phyloP scores from a whole-genome alignment of 139 green algal genomes.

The Tetraselmis striata region DNA sequence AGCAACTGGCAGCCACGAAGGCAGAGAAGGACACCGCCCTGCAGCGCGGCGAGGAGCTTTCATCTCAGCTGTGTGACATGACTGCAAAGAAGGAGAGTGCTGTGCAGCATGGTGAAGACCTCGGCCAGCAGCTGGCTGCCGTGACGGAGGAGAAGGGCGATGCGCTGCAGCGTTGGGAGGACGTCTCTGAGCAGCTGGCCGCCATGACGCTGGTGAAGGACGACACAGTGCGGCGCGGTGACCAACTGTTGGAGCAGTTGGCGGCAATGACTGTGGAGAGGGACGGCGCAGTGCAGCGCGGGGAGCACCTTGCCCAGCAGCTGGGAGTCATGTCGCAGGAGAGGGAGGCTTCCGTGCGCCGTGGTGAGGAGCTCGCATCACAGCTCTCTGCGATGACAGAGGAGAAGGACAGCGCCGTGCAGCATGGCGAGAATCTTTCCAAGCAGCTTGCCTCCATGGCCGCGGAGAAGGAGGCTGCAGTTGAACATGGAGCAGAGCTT shows the following conservation, averaged over 20 bases:
- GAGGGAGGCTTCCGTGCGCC: not conserved
- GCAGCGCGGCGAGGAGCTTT: not conserved
- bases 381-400: not conserved
- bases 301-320: not conserved
- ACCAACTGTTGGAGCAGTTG: too few species aligned
- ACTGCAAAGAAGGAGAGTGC: not conserved
- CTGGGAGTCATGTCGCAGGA: not conserved
- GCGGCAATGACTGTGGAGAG: not conserved
- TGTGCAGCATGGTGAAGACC: not conserved
- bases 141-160: not conserved
- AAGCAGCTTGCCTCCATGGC: not conserved
- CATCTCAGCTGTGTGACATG: not conserved
- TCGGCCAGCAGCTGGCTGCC: not conserved
- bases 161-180: too few species aligned
- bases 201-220: too few species aligned
- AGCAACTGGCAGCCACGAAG: not conserved
- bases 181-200: too few species aligned
- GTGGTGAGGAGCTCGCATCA: not conserved
- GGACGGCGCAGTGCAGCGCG: not conserved
- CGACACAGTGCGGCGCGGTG: too few species aligned
- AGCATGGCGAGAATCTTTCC: not conserved
- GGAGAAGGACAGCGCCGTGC: not conserved
- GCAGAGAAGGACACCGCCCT: not conserved
- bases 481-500: not conserved
- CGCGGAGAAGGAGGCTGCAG: not conserved